phyloP scores from a whole-genome alignment of 129 eudicot genomes.

The Erigeron canadensis region DNA sequence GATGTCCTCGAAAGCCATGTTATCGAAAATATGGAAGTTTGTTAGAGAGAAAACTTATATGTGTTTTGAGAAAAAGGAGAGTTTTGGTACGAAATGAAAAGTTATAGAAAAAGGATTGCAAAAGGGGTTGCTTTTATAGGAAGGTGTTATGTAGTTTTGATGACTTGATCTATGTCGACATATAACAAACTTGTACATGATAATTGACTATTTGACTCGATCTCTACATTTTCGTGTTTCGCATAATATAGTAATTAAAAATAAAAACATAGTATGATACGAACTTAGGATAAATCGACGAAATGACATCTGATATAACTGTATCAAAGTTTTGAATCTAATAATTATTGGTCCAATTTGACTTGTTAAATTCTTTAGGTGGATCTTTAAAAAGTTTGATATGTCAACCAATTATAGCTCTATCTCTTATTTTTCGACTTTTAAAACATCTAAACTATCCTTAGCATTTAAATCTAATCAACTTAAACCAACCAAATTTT shows the following conservation, averaged over 20 bases:
- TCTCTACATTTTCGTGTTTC: background rate
- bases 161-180: conserved; percentile 20
- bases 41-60: background rate
- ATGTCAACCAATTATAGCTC: too few relatives aligned
- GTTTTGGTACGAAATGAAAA: conserved; percentile 4
- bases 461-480: too few relatives aligned
- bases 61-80: conserved; percentile 9
- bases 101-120: conserved; percentile 10
- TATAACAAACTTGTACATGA: conserved; percentile 21
- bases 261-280: conserved; percentile 1
- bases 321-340: background rate
- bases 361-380: too few relatives aligned
- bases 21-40: conserved; percentile 1
- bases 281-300: background rate
- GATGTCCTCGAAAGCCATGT: conserved; percentile 35
- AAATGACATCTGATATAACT: background rate
- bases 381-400: too few relatives aligned
- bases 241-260: background rate
- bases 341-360: too few relatives aligned
- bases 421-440: too few relatives aligned
- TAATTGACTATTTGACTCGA: conserved; percentile 27
- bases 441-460: too few relatives aligned
- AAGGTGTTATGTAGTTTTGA: conserved; percentile 14
- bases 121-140: conserved; percentile 25
- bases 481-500: too few relatives aligned